Evolutionary conservation across 495 filamentous ascomycete genomes (phyloP).

Genomic region (Pseudevernia furfuracea): DNA sequence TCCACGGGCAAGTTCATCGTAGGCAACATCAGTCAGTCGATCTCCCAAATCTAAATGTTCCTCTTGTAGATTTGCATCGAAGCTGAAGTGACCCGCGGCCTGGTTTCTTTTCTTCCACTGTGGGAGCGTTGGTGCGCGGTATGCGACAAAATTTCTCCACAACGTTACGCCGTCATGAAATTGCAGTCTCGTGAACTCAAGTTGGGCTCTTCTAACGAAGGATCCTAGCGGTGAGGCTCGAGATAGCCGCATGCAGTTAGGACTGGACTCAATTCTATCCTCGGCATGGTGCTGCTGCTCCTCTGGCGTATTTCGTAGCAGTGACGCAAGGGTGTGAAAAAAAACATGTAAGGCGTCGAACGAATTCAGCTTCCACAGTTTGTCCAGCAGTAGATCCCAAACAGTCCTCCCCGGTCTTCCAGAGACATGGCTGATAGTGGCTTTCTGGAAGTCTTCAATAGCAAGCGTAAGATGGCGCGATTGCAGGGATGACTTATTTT

Average conservation of each 20-base stretch:
- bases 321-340: slow-evolving; percentile 49
- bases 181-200: slow-evolving; percentile 74
- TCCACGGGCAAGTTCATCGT: slow-evolving; percentile 51
- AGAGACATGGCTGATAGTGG: slow-evolving; percentile 52
- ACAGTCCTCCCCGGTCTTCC: slow-evolving; percentile 68
- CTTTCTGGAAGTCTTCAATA: slow-evolving; percentile 59
- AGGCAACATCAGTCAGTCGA: slow-evolving; percentile 51
- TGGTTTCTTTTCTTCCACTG: slow-evolving; percentile 66
- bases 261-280: slow-evolving; percentile 40
- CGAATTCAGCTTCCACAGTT: slow-evolving; percentile 77
- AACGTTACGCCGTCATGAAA: slow-evolving; percentile 69
- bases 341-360: slow-evolving; percentile 66
- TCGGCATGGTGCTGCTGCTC: slow-evolving; percentile 47
- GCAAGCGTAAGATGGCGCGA: slow-evolving; percentile 45
- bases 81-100: slow-evolving; percentile 50
- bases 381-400: slow-evolving; percentile 78
- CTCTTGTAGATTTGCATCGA: slow-evolving; percentile 56
- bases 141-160: slow-evolving; percentile 73
- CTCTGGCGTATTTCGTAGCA: slow-evolving; percentile 56
- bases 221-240: slow-evolving; percentile 73
- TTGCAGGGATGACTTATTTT: slow-evolving; percentile 29
- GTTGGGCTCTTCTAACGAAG: slow-evolving; percentile 67
- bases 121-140: slow-evolving; percentile 63
- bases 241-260: slow-evolving; percentile 43
- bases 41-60: slow-evolving; percentile 33